Evolutionary conservation across 306 rosid genomes (phyloP).

Genomic region (Styphnolobium japonicum): DNA sequence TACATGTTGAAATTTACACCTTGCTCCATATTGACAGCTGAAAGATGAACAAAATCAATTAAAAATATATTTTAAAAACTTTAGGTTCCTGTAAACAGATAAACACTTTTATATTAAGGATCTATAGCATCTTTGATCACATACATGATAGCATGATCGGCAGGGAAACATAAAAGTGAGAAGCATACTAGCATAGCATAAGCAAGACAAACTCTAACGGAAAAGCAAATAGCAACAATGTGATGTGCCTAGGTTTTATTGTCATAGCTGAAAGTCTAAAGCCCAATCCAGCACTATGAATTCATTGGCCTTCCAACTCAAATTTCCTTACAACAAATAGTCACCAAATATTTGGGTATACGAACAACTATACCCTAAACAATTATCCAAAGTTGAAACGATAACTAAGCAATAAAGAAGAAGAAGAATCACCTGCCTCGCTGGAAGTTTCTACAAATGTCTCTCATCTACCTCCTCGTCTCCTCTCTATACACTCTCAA

Average conservation of each 20-base stretch:
- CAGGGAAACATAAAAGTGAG: background rate
- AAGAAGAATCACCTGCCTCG: constrained; percentile 51
- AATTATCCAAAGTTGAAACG: background rate
- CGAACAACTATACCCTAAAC: too few species aligned
- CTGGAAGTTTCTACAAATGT: constrained; percentile 56
- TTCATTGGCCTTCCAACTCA: background rate
- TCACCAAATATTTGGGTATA: too few species aligned
- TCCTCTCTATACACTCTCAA: too few species aligned
- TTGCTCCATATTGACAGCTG: constrained; percentile 81
- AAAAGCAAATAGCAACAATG: too few species aligned
- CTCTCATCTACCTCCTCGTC: too few species aligned
- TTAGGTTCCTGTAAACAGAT: background rate
- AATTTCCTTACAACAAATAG: background rate
- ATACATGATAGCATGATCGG: background rate
- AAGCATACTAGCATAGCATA: too few species aligned
- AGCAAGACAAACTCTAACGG: too few species aligned
- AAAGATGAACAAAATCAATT: background rate
- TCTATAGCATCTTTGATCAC: background rate
- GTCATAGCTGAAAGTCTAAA: background rate
- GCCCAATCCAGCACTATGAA: background rate
- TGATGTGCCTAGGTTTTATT: too few species aligned
- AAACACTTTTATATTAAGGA: background rate
- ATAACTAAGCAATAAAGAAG: background rate
- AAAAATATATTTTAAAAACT: background rate
- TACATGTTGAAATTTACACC: constrained; percentile 62